Evolutionary conservation across 805 yeast genomes (phyloP).

Genomic region (Torulaspora delbrueckii): DNA sequence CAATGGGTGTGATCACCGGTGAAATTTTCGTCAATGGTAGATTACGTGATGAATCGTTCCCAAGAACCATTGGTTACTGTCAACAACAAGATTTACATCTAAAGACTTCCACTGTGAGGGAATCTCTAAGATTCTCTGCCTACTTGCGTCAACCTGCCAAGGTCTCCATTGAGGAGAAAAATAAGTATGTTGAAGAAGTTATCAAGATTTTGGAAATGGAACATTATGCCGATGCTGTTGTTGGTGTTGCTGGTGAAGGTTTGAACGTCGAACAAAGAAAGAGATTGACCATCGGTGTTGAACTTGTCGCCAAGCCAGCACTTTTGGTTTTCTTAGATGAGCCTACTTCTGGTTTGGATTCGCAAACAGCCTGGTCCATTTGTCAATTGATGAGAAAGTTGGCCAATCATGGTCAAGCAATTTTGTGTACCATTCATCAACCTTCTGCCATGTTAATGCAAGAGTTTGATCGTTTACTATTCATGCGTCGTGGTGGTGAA

Average conservation of each 20-base stretch:
- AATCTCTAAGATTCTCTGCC: constrained; percentile 64
- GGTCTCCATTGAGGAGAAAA: constrained; percentile 51
- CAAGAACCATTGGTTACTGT: constrained; percentile 63
- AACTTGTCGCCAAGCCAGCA: constrained; percentile 60
- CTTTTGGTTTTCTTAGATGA: constrained; percentile 58
- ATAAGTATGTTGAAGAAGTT: constrained; percentile 60
- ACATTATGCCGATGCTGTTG: constrained; percentile 63
- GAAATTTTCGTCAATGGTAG: constrained; percentile 63
- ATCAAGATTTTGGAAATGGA: constrained; percentile 60
- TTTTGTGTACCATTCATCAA: constrained; percentile 75
- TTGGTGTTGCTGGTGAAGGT: constrained; percentile 72
- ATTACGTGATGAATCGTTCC: constrained; percentile 54
- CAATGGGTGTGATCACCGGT: constrained; percentile 66
- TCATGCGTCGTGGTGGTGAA: constrained; percentile 65
- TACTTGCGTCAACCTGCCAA: constrained; percentile 56
- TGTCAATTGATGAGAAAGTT: constrained; percentile 56
- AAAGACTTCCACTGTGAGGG: constrained; percentile 63
- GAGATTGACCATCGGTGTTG: constrained; percentile 62
- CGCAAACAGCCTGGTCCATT: constrained; percentile 65
- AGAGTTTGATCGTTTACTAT: constrained; percentile 71
- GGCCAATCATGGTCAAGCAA: constrained; percentile 59
- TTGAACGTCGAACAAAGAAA: constrained; percentile 59
- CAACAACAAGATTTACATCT: constrained; percentile 75
- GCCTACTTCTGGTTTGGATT: constrained; percentile 66
- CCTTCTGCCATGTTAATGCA: constrained; percentile 77